A percentile compares a stretch with the other conserved stretches of the same genome.
These are phyloP conservation scores for Monascus ruber DNA, from an alignment of 2,329 filamentous ascomycete genomes.

Conservation along the genomic window DNA sequence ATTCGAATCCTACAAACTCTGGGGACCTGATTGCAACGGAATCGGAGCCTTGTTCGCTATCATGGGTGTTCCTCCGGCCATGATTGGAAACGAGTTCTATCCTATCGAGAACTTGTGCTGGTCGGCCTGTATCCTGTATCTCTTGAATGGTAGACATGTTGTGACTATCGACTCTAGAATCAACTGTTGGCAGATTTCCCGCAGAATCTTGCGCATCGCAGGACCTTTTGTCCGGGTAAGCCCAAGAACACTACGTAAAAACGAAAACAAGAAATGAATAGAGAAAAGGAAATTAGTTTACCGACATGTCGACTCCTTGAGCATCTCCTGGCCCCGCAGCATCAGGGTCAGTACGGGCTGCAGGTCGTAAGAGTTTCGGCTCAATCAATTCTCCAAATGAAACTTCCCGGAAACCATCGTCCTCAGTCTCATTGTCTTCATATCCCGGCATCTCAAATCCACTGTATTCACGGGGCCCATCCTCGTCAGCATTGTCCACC, in stretches of 20 bases:
- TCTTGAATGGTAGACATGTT: not conserved
- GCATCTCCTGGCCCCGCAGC: constrained; percentile 14
- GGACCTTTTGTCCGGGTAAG: not conserved
- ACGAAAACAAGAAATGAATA: not conserved
- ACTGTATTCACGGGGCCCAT: constrained; percentile 62
- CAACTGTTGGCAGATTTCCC: not conserved
- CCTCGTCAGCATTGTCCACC: constrained; percentile 48
- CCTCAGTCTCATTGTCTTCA: constrained; percentile 42
- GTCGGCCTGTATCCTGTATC: too few species aligned
- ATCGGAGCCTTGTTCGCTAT: not conserved
- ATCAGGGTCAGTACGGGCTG: constrained; percentile 10
- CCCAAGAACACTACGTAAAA: not conserved
- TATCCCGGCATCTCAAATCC: constrained; percentile 66
- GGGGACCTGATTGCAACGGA: constrained; percentile 7
- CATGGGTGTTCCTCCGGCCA: not conserved
- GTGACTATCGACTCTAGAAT: not conserved
- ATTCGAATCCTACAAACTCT: constrained; percentile 10
- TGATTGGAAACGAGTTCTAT: too few species aligned
- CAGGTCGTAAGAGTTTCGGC: constrained; percentile 50
- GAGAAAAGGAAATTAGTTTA: constrained; percentile 19
- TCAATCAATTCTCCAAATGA: constrained; percentile 55
- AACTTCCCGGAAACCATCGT: constrained; percentile 52
- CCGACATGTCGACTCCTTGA: constrained; percentile 27
- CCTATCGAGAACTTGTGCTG: too few species aligned
- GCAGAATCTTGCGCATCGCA: not conserved